A percentile compares a stretch with the other conserved stretches of the same genome.
These are phyloP conservation scores for Neurospora tetrasperma DNA, from an alignment of 495 filamentous ascomycete genomes.

Conservation along the genomic window DNA sequence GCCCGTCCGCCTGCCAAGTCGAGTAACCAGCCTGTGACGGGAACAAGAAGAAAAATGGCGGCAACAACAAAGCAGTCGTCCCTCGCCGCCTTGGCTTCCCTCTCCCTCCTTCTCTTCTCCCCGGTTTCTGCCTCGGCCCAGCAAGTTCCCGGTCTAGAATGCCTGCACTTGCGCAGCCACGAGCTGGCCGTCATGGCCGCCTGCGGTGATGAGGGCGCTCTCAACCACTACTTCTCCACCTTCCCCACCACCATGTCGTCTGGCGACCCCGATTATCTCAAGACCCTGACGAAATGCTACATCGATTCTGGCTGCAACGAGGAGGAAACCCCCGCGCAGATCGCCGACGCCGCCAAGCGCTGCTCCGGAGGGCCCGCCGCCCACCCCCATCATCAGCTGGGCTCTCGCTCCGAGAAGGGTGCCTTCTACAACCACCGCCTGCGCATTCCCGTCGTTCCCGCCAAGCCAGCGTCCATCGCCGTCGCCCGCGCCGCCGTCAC, in stretches of 20 bases:
- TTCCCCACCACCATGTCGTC: slow-evolving; percentile 4
- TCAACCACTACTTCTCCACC: slow-evolving; percentile 29
- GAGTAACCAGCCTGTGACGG: background rate
- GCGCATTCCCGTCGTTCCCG: slow-evolving; percentile 7
- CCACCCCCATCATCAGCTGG: slow-evolving; percentile 11
- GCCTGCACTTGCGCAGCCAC: slow-evolving; percentile 21
- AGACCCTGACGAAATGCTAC: slow-evolving; percentile 29
- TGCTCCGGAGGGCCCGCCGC: slow-evolving; percentile 12
- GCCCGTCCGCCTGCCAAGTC: background rate
- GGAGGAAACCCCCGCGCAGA: slow-evolving; percentile 23
- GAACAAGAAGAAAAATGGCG: background rate
- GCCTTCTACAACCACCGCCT: slow-evolving; percentile 8
- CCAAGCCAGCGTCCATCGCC: slow-evolving; percentile 1
- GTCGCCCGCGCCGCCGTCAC: slow-evolving; percentile 6
- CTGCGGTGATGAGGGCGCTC: slow-evolving; percentile 27
- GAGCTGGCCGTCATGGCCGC: slow-evolving; percentile 22
- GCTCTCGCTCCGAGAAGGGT: slow-evolving; percentile 1
- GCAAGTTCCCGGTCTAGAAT: slow-evolving; percentile 13
- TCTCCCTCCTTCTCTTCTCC: slow-evolving; percentile 6
- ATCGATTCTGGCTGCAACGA: slow-evolving; percentile 27
- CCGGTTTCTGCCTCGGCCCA: slow-evolving; percentile 2
- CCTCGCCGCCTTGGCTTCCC: slow-evolving; percentile 7
- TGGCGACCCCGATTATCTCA: slow-evolving; percentile 10
- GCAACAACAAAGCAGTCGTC: background rate
- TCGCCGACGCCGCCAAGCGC: slow-evolving; percentile 19